These are phyloP conservation scores for Verticillium alfalfae DNA, from an alignment of 2,329 filamentous ascomycete species.

Conservation along the genomic window DNA sequence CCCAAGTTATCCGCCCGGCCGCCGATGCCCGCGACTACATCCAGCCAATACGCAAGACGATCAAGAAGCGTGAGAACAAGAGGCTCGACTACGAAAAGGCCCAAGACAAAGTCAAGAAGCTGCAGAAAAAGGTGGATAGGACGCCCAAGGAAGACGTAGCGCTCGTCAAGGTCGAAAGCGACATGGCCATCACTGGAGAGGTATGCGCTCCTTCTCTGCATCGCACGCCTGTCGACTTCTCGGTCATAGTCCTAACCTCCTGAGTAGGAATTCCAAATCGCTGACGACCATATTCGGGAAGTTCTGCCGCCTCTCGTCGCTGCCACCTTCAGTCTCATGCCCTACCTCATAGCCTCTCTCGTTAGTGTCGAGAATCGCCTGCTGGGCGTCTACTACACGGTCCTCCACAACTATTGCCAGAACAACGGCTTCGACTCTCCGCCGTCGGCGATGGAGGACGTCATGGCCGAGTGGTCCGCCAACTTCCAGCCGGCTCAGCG, in stretches of 20 bases:
- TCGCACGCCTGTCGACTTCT: background rate
- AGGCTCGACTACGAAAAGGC: slow-evolving; percentile 77
- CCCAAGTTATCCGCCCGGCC: slow-evolving; percentile 63
- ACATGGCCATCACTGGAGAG: slow-evolving; percentile 60
- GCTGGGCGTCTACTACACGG: slow-evolving; percentile 73
- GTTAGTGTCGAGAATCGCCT: slow-evolving; percentile 74
- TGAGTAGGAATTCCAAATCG: slow-evolving; percentile 62
- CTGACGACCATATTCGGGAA: slow-evolving; percentile 68
- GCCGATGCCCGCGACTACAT: slow-evolving; percentile 63
- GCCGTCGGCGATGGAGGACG: slow-evolving; percentile 65
- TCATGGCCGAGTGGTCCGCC: slow-evolving; percentile 61
- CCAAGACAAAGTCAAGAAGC: slow-evolving; percentile 63
- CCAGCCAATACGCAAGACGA: slow-evolving; percentile 70
- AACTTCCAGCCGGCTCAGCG: slow-evolving; percentile 58
- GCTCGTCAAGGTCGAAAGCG: slow-evolving; percentile 65
- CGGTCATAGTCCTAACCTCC: background rate
- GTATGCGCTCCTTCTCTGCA: slow-evolving; percentile 29
- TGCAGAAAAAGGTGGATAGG: slow-evolving; percentile 63
- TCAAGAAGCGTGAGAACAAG: slow-evolving; percentile 80
- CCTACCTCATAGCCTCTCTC: slow-evolving; percentile 63
- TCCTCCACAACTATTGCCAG: slow-evolving; percentile 67
- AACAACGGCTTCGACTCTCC: slow-evolving; percentile 65
- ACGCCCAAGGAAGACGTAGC: slow-evolving; percentile 68
- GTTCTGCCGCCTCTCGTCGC: slow-evolving; percentile 67
- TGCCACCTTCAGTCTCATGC: slow-evolving; percentile 68